Evolutionary conservation across 2,329 filamentous ascomycete genomes (phyloP).

Genomic region (Aspergillus spinulosporus): DNA sequence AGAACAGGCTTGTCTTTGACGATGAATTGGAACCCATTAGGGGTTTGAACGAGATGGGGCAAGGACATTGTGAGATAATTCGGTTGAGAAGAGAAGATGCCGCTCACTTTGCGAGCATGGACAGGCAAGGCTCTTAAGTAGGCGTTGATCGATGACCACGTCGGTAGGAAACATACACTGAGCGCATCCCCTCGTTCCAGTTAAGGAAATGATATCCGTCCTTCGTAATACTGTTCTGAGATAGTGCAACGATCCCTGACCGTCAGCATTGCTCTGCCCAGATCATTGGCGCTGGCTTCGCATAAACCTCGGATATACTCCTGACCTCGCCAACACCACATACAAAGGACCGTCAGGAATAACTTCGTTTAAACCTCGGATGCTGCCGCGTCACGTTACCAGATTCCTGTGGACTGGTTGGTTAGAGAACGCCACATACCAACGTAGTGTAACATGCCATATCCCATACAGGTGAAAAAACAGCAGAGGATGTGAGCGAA

Average conservation of each 20-base stretch:
- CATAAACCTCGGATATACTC: not conserved
- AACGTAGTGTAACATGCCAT: not conserved
- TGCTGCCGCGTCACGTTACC: not conserved
- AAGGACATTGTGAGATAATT: not conserved
- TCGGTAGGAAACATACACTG: too few relatives aligned
- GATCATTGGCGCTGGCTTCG: not conserved
- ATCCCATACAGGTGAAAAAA: not conserved
- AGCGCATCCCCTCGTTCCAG: too few relatives aligned
- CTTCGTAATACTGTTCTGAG: too few relatives aligned
- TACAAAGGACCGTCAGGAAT: not conserved
- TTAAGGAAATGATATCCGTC: too few relatives aligned
- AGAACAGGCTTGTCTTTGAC: constrained; percentile 49
- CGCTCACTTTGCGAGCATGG: not conserved
- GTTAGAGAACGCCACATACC: not conserved
- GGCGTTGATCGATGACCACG: too few relatives aligned
- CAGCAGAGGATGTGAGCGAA: not conserved
- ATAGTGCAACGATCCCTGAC: too few relatives aligned
- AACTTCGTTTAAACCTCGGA: not conserved
- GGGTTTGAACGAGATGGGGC: constrained; percentile 19
- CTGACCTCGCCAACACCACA: not conserved
- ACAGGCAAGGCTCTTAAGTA: not conserved
- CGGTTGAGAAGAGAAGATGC: not conserved
- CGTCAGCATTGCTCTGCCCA: too few relatives aligned
- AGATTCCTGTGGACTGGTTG: not conserved
- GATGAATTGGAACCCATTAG: constrained; percentile 38